These are phyloP conservation scores for Leccinum pachyderme DNA, from an alignment of 1,284 basidiomycete genomes.

Conservation along the genomic window DNA sequence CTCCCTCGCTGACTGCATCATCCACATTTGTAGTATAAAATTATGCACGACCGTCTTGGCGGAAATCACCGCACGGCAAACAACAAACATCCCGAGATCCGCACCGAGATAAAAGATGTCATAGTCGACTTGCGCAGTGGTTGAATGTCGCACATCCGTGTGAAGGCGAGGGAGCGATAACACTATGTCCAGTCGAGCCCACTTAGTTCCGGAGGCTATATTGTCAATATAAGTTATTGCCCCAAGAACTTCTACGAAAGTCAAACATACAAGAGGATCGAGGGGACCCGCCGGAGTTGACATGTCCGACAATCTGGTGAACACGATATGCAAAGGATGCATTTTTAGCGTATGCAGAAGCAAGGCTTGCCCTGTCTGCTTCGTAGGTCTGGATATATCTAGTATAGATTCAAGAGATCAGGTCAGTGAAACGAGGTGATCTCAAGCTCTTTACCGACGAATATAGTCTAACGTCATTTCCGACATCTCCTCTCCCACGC, in stretches of 20 bases:
- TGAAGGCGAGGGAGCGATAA: constrained; percentile 28
- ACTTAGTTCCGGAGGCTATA: constrained; percentile 18
- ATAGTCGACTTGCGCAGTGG: constrained; percentile 22
- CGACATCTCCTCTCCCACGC: constrained; percentile 24
- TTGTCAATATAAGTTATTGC: constrained; percentile 4
- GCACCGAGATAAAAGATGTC: constrained; percentile 33
- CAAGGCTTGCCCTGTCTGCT: constrained; percentile 31
- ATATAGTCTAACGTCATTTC: constrained; percentile 33
- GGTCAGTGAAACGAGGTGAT: neutral
- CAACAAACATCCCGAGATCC: constrained; percentile 27
- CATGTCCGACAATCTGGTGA: constrained; percentile 10
- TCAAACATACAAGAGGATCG: constrained; percentile 13
- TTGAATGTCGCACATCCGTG: constrained; percentile 1
- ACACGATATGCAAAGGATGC: constrained; percentile 33
- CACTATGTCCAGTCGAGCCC: constrained; percentile 26
- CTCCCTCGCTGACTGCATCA: constrained; percentile 25
- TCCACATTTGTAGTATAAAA: constrained; percentile 31
- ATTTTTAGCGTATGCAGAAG: constrained; percentile 30
- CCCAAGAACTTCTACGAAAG: neutral
- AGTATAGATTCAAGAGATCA: constrained; percentile 7
- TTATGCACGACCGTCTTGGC: constrained; percentile 26
- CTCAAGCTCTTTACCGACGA: constrained; percentile 22
- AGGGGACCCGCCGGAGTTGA: constrained; percentile 2
- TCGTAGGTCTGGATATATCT: constrained; percentile 34
- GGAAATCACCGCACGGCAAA: constrained; percentile 20